Base-by-base conservation (phyloP, 371 early-diverging fungal species). In the Mortierella sp. region DNA sequence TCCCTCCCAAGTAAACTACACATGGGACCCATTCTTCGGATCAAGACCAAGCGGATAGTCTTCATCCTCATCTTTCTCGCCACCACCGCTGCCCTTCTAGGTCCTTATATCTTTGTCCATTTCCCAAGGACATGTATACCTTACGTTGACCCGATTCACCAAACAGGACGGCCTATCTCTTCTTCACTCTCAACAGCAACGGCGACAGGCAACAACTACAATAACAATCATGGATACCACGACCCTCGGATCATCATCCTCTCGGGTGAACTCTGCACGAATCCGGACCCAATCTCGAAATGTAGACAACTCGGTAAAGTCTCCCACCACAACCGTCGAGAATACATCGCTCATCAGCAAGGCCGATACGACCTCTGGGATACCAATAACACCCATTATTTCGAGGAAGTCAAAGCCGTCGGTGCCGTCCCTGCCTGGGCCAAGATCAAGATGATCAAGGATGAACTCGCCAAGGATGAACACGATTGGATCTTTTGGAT, bases 401-500 rank as follows among this genome's bases (percentile, higher is more conserved):
- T 83, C 74, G 75, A 79, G 27, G 75, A 79, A 10, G 77, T 74
- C 16, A 44, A 71, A 38, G 58, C 71, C 5, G 55, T 65, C 14
- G 77, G 77, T 7, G 29, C 14, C 55, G 43, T 68, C 6, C 83
- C 80, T 6, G 77, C 78, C 71, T 79, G 79, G 83, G 80, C 76
- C 56, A 83, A 79, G 73, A 74, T 76, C 74, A 76, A 70, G 71
- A 79, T 83, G 27, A 27, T 79, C 35, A n/a, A 76, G n/a, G 79
- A 83, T 24, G 80, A 76, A 54, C 65, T 83, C 0, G 83, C 75
- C 7, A 48, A 51, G 32, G 56, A 71, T 71, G 82, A 77, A 56
- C 32, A 60, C 58, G 79, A 78, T 56, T 83, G 83, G 80, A 79
- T 79, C 60, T 83, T 83, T 63, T 83, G 79, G 80, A 76, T 79